Conservation (phyloP, 2,329 filamentous ascomycete species). For the Cladosporium halotolerans region DNA sequence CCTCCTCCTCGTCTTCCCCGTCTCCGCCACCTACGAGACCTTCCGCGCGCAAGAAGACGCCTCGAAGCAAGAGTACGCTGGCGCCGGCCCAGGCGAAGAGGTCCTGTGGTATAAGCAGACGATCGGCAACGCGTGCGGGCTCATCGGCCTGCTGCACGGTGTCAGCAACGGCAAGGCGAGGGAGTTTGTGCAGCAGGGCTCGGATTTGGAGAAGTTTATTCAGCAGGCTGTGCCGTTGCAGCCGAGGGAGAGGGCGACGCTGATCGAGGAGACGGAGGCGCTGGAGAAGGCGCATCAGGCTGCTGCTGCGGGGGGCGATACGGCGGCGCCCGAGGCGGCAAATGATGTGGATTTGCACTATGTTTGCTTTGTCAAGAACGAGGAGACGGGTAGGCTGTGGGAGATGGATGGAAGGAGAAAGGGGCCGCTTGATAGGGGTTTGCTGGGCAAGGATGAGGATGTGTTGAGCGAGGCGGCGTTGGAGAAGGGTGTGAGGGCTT, state of each 20-base stretch:
- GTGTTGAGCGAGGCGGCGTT: slow-evolving; percentile 64
- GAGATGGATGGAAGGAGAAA: slow-evolving; percentile 72
- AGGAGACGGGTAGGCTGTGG: slow-evolving; percentile 63
- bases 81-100: slow-evolving; percentile 62
- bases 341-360: slow-evolving; percentile 90
- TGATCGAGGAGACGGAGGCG: slow-evolving; percentile 70
- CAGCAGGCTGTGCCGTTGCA: slow-evolving; percentile 62
- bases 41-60: slow-evolving; percentile 69
- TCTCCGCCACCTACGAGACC: slow-evolving; percentile 71
- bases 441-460: slow-evolving; percentile 39
- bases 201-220: slow-evolving; percentile 60
- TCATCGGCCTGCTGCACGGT: slow-evolving; percentile 82
- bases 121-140: slow-evolving; percentile 84
- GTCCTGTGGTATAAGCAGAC: slow-evolving; percentile 95
- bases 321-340: slow-evolving; percentile 67
- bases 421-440: slow-evolving; percentile 62
- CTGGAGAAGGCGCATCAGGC: slow-evolving; percentile 73
- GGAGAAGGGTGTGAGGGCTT: slow-evolving; percentile 58
- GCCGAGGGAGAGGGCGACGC: slow-evolving; percentile 59
- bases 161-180: slow-evolving; percentile 69
- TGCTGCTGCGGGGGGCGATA: slow-evolving; percentile 73
- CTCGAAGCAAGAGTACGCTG: slow-evolving; percentile 56
- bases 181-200: slow-evolving; percentile 51
- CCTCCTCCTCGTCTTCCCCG: slow-evolving; percentile 85
- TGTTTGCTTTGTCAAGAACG: slow-evolving; percentile 81